Evolutionary conservation across 495 filamentous ascomycete species (phyloP).

Genomic region (Neurospora hispaniola): DNA sequence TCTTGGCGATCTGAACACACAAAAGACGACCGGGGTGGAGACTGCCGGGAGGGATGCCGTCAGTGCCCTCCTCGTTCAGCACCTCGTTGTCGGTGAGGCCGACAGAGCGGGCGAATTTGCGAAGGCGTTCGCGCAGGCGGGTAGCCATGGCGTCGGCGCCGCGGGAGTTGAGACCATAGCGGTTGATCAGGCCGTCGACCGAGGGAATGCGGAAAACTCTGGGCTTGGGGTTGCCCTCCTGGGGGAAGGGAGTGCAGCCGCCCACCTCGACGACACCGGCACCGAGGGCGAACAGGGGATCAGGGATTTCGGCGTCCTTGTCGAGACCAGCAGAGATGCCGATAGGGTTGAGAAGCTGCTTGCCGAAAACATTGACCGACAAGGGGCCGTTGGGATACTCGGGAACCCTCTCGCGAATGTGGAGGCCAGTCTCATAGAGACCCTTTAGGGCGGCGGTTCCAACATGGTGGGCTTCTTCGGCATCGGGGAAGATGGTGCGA

Average conservation of each 20-base stretch:
- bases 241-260: constrained; percentile 74
- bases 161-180: constrained; percentile 87
- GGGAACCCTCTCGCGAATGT: constrained; percentile 60
- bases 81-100: constrained; percentile 64
- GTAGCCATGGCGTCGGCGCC: constrained; percentile 81
- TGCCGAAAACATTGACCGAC: constrained; percentile 60
- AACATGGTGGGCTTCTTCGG: constrained; percentile 80
- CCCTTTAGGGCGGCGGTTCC: constrained; percentile 59
- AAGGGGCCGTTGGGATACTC: constrained; percentile 19
- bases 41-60: constrained; percentile 59
- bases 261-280: constrained; percentile 82
- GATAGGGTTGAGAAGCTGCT: constrained; percentile 69
- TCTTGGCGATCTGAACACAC: constrained; percentile 96
- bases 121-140: constrained; percentile 64
- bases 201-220: constrained; percentile 77
- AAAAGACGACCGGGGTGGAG: constrained; percentile 63
- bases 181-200: constrained; percentile 81
- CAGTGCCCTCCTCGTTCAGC: constrained; percentile 53
- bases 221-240: constrained; percentile 76
- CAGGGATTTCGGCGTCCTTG: constrained; percentile 82
- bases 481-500: constrained; percentile 62
- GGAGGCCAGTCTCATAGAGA: constrained; percentile 53
- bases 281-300: constrained; percentile 70
- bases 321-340: constrained; percentile 90
- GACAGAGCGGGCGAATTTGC: constrained; percentile 58